Conservation (phyloP, 2,329 filamentous ascomycete species). For the Colletotrichum scovillei region DNA sequence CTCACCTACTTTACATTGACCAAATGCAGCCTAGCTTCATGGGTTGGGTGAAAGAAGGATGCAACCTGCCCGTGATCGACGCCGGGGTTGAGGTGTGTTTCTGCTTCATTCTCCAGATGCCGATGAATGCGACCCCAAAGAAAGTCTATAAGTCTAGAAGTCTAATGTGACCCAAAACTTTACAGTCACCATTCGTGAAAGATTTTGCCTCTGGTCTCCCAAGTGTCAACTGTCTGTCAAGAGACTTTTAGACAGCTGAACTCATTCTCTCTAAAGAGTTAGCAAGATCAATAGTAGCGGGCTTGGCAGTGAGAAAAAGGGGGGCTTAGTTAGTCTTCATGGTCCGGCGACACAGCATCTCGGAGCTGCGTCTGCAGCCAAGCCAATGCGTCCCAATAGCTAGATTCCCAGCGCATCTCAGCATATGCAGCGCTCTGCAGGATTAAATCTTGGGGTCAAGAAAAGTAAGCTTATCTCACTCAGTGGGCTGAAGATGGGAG, state of each 20-base stretch:
- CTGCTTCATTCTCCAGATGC: neutral
- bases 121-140: neutral
- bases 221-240: neutral
- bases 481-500: neutral
- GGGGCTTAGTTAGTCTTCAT: neutral
- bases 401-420: neutral
- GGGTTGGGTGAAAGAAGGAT: conserved; percentile 19
- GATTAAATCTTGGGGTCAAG: neutral
- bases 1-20: neutral
- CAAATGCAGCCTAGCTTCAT: neutral
- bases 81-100: conserved; percentile 11
- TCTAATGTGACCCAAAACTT: neutral
- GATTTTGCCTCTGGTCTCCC: neutral
- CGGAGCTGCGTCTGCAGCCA: neutral
- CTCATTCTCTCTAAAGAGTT: neutral
- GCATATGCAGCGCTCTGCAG: conserved; percentile 1
- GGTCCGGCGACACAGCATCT: neutral
- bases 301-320: neutral
- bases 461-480: neutral
- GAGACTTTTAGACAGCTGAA: neutral
- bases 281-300: neutral
- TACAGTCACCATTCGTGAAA: neutral
- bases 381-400: neutral
- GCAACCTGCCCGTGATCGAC: conserved; percentile 22
- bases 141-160: neutral